Conservation (phyloP, 768 basidiomycete species). For the Tulasnella sp. region DNA sequence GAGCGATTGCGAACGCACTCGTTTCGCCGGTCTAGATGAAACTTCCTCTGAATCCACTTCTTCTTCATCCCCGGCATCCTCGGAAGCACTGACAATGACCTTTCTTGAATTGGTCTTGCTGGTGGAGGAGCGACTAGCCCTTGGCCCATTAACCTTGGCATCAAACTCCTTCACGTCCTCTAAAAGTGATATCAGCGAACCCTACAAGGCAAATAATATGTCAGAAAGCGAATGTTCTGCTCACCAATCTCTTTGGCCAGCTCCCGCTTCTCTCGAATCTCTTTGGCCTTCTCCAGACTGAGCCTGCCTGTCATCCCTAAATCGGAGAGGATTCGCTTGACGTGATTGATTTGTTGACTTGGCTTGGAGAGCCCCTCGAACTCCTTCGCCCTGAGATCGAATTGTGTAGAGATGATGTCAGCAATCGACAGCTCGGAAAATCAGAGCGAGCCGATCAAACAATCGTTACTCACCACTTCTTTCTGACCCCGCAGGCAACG, state of each 20-base stretch:
- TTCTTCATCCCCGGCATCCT: constrained; percentile 20
- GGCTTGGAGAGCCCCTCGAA: constrained; percentile 48
- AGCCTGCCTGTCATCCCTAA: constrained; percentile 72
- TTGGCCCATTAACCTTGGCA: constrained; percentile 13
- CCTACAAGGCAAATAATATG: no score
- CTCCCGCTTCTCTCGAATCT: constrained; percentile 62
- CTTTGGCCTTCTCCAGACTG: constrained; percentile 70
- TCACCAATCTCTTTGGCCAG: constrained; percentile 66
- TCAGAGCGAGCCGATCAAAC: not conserved
- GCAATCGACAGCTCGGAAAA: not conserved
- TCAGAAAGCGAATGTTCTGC: constrained; percentile 21
- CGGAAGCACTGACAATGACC: constrained; percentile 2
- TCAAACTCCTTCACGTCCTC: constrained; percentile 71
- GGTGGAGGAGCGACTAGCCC: constrained; percentile 32
- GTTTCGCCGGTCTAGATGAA: constrained; percentile 28
- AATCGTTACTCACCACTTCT: constrained; percentile 42
- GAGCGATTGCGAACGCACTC: constrained; percentile 31
- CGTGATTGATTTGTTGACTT: constrained; percentile 50
- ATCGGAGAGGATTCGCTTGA: constrained; percentile 52
- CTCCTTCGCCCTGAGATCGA: constrained; percentile 35
- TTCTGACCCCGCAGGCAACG: constrained; percentile 64
- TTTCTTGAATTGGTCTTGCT: constrained; percentile 24
- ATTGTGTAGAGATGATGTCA: not conserved
- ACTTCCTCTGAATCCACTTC: constrained; percentile 24
- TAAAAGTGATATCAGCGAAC: no score